A percentile compares a stretch with the other conserved stretches of the same genome.
These are phyloP conservation scores for Cordyceps farinosa DNA, from an alignment of 2,329 filamentous ascomycete genomes.

Conservation along the genomic window DNA sequence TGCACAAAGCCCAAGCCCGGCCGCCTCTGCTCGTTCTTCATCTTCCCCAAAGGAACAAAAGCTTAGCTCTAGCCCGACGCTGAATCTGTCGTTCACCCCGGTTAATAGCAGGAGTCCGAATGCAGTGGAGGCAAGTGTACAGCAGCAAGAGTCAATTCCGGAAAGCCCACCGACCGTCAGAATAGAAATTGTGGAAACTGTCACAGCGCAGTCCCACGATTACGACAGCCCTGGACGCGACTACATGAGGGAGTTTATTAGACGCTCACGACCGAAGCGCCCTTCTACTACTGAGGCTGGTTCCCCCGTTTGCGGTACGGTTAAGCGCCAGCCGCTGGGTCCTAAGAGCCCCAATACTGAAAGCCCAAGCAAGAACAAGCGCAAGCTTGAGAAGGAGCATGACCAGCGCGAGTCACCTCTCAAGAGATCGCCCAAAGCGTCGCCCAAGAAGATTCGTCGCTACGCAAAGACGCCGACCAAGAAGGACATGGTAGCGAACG, in stretches of 20 bases:
- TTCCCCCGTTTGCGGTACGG: constrained; percentile 28
- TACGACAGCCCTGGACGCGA: constrained; percentile 35
- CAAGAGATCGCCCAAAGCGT: constrained; percentile 23
- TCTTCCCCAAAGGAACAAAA: background rate
- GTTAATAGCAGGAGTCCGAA: constrained; percentile 23
- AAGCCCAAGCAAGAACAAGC: constrained; percentile 32
- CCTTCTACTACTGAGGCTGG: constrained; percentile 30
- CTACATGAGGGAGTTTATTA: constrained; percentile 35
- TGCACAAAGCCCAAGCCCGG: constrained; percentile 5
- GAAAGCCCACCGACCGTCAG: constrained; percentile 4
- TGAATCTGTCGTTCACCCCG: constrained; percentile 27
- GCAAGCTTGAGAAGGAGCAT: constrained; percentile 28
- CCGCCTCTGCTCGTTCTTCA: background rate
- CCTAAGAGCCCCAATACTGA: constrained; percentile 35
- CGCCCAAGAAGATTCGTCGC: constrained; percentile 26
- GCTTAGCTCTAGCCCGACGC: constrained; percentile 14
- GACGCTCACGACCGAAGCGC: constrained; percentile 29
- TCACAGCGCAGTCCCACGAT: constrained; percentile 18
- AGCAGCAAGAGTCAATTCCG: background rate
- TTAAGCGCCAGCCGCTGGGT: constrained; percentile 31
- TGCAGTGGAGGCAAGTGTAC: constrained; percentile 1
- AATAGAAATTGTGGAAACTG: constrained; percentile 8
- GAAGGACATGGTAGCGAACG: background rate
- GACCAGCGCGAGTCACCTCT: constrained; percentile 22
- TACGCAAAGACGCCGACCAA: constrained; percentile 17